phyloP scores from a whole-genome alignment of 1,284 basidiomycete genomes.

The Trichosporon sp. region DNA sequence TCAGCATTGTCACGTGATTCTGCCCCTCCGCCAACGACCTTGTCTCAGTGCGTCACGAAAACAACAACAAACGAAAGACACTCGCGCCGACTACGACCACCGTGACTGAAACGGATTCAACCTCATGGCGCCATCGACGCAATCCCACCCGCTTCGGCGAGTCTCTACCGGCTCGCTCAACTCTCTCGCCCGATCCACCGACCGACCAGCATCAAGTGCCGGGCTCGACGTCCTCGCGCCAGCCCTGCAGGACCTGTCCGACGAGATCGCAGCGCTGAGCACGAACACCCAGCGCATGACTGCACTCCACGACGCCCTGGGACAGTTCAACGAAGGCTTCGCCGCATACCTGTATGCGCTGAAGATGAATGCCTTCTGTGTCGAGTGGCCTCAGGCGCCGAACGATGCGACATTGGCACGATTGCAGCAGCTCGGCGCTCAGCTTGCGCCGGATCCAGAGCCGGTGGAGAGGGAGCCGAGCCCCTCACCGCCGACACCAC shows the following conservation, averaged over 20 bases:
- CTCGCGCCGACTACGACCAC: background rate
- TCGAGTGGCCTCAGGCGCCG: slow-evolving; percentile 67
- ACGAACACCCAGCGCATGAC: slow-evolving; percentile 67
- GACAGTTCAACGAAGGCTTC: slow-evolving; percentile 87
- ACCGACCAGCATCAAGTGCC: slow-evolving; percentile 59
- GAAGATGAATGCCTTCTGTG: slow-evolving; percentile 89
- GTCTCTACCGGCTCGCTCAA: slow-evolving; percentile 87
- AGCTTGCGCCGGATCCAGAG: background rate
- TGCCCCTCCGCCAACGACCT: too few species aligned
- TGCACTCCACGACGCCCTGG: slow-evolving; percentile 66
- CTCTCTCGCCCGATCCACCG: slow-evolving; percentile 67
- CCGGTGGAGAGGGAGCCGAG: too few species aligned
- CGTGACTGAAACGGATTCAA: too few species aligned
- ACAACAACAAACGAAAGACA: background rate
- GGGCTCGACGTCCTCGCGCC: slow-evolving; percentile 81
- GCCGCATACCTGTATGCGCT: slow-evolving; percentile 84
- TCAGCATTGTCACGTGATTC: background rate
- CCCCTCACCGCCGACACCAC: background rate
- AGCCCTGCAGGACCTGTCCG: slow-evolving; percentile 74
- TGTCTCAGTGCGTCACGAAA: background rate
- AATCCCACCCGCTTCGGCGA: slow-evolving; percentile 64
- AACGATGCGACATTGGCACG: slow-evolving; percentile 54
- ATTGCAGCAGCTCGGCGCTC: slow-evolving; percentile 7
- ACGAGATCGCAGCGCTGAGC: slow-evolving; percentile 76
- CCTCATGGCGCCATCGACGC: too few species aligned